These are phyloP conservation scores for Nitzschia inconspicua DNA, from an alignment of 108 stramenopile species.

Conservation along the genomic window DNA sequence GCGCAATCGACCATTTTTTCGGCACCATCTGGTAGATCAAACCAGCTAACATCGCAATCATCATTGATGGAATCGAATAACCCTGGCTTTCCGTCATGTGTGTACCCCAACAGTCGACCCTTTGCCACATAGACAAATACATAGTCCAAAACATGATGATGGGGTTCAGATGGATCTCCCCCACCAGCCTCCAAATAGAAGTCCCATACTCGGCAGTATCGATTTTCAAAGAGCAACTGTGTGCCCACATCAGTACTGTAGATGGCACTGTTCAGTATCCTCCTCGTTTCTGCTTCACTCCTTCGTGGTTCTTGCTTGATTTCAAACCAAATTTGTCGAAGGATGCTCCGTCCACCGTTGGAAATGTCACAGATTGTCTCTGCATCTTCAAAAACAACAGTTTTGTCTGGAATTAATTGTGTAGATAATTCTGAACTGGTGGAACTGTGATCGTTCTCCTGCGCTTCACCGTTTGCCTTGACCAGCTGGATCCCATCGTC, in stretches of 20 bases:
- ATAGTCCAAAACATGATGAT: conserved; percentile 31
- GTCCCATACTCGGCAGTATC: conserved; percentile 31
- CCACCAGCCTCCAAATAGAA: conserved; percentile 30
- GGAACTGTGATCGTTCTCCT: too few relatives aligned
- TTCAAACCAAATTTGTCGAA: conserved; percentile 28
- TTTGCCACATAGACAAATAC: conserved; percentile 27
- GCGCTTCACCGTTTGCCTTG: conserved; percentile 9
- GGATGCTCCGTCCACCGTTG: not conserved
- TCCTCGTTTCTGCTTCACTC: conserved; percentile 13
- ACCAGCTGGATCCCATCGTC: conserved; percentile 6
- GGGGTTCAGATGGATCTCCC: conserved; percentile 11
- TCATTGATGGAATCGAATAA: conserved; percentile 30
- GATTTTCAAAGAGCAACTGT: conserved; percentile 26
- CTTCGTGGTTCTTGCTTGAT: conserved; percentile 14
- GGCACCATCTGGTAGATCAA: conserved; percentile 20
- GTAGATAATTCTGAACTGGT: too few relatives aligned
- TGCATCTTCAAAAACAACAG: not conserved
- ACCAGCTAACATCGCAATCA: conserved; percentile 31
- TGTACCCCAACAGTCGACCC: conserved; percentile 15
- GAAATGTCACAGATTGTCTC: not conserved
- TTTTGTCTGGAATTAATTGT: not conserved
- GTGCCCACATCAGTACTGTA: conserved; percentile 31
- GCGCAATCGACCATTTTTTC: conserved; percentile 11
- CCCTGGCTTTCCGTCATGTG: conserved; percentile 12
- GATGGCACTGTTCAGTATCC: conserved; percentile 11